Conservation (phyloP, 192 early-diverging fungal genomes). For the Coemansia sp. region DNA sequence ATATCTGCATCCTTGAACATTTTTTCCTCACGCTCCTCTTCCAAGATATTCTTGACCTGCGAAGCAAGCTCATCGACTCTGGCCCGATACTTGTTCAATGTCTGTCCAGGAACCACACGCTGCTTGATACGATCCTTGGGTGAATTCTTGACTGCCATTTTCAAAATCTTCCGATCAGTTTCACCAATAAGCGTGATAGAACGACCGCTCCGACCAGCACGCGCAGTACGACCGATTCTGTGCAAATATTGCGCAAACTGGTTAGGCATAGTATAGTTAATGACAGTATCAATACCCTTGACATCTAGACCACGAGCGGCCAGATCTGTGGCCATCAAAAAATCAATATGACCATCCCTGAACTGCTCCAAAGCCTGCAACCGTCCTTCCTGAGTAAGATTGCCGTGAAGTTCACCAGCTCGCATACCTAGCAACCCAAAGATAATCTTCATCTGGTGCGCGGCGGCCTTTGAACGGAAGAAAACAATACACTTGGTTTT, state of each 20-base stretch:
- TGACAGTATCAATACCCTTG: conserved; percentile 92
- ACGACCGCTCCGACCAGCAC: conserved; percentile 82
- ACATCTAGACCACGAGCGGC: conserved; percentile 98
- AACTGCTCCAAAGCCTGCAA: conserved; percentile 89
- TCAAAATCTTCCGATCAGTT: conserved; percentile 88
- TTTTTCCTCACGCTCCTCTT: conserved; percentile 79
- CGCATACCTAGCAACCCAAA: conserved; percentile 88
- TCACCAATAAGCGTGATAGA: conserved; percentile 92
- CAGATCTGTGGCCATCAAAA: conserved; percentile 92
- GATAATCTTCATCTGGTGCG: conserved; percentile 97
- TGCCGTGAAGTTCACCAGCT: conserved; percentile 93
- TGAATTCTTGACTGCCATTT: conserved; percentile 87
- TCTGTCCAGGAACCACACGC: conserved; percentile 79
- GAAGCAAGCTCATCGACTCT: conserved; percentile 68
- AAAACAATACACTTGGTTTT: conserved; percentile 84
- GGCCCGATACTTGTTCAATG: conserved; percentile 73
- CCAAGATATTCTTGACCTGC: conserved; percentile 66
- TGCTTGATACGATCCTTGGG: conserved; percentile 77
- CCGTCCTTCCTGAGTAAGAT: conserved; percentile 88
- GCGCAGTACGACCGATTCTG: conserved; percentile 93
- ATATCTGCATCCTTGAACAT: conserved; percentile 83
- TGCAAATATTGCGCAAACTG: conserved; percentile 93
- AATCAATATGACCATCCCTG: conserved; percentile 81
- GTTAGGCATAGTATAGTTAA: conserved; percentile 98
- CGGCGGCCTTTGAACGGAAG: conserved; percentile 91